A percentile compares a stretch with the other conserved stretches of the same genome.
Evolutionary conservation across 2,329 filamentous ascomycete genomes (phyloP).

Genomic region (Lasiodiplodia sp.): DNA sequence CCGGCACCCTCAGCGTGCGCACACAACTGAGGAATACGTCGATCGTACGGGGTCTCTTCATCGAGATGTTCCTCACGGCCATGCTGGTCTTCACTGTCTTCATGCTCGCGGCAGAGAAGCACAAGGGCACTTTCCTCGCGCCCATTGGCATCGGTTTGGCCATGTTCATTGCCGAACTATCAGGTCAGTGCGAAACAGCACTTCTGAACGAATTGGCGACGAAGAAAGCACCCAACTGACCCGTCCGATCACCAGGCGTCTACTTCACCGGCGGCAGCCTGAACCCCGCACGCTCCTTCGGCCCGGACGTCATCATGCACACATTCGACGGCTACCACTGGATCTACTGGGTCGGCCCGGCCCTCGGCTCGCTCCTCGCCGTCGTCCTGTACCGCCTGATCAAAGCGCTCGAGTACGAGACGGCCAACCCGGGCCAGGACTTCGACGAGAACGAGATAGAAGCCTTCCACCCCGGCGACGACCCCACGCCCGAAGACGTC

Average conservation of each 20-base stretch:
- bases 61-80: conserved; percentile 50
- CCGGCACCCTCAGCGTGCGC: conserved; percentile 39
- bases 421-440: conserved; percentile 50
- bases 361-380: conserved; percentile 47
- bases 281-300: conserved; percentile 56
- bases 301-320: conserved; percentile 50
- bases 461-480: conserved; percentile 44
- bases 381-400: conserved; percentile 49
- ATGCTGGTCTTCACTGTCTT: conserved; percentile 48
- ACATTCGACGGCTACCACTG: conserved; percentile 53
- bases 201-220: not conserved
- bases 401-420: conserved; percentile 51
- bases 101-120: conserved; percentile 42
- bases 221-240: conserved; percentile 38
- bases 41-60: conserved; percentile 44
- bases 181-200: conserved; percentile 34
- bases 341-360: conserved; percentile 59
- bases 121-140: conserved; percentile 39
- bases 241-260: conserved; percentile 40
- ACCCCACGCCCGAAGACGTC: conserved; percentile 31
- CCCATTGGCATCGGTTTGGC: conserved; percentile 36
- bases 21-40: conserved; percentile 46
- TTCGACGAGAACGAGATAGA: conserved; percentile 50
- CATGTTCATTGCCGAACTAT: conserved; percentile 38
- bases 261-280: conserved; percentile 55